Percentiles rank a stretch among this genome's conserved stretches.
These are phyloP conservation scores for Fusarium sp. DNA, from an alignment of 2,329 filamentous ascomycete genomes.

Conservation along the genomic window DNA sequence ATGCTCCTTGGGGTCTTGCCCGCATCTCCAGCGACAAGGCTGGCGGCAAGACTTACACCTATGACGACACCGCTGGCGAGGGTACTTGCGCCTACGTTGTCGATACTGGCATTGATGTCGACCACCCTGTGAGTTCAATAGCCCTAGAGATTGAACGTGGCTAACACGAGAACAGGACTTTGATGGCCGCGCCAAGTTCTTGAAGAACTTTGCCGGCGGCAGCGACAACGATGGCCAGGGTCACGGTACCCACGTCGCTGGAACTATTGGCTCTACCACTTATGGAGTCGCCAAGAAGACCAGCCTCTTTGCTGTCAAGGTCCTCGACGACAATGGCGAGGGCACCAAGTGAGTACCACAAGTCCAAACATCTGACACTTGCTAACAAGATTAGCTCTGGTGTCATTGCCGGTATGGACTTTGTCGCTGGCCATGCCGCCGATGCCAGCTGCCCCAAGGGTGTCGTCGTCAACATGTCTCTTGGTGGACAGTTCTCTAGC, in stretches of 20 bases:
- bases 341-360: slow-evolving; percentile 42
- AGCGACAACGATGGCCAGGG: slow-evolving; percentile 50
- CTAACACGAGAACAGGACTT: slow-evolving; percentile 43
- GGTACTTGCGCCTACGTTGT: slow-evolving; percentile 60
- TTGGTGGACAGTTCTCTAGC: slow-evolving; percentile 60
- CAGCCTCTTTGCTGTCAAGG: slow-evolving; percentile 59
- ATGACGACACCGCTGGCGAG: slow-evolving; percentile 54
- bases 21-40: slow-evolving; percentile 52
- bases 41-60: slow-evolving; percentile 51
- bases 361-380: background rate
- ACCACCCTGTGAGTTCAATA: slow-evolving; percentile 50
- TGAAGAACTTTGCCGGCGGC: slow-evolving; percentile 45
- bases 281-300: slow-evolving; percentile 58
- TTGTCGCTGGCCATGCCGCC: slow-evolving; percentile 52
- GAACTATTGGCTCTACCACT: slow-evolving; percentile 49
- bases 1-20: slow-evolving; percentile 55
- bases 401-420: slow-evolving; percentile 61
- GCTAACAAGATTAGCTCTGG: slow-evolving; percentile 47
- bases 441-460: slow-evolving; percentile 56
- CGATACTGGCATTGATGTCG: slow-evolving; percentile 58
- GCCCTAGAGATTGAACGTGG: background rate
- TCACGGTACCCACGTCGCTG: slow-evolving; percentile 56
- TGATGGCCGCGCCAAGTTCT: slow-evolving; percentile 49
- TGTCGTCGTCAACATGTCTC: slow-evolving; percentile 68
- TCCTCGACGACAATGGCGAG: slow-evolving; percentile 53